Evolutionary conservation across 2,329 filamentous ascomycete genomes (phyloP).

Genomic region (Arthroderma uncinatum): DNA sequence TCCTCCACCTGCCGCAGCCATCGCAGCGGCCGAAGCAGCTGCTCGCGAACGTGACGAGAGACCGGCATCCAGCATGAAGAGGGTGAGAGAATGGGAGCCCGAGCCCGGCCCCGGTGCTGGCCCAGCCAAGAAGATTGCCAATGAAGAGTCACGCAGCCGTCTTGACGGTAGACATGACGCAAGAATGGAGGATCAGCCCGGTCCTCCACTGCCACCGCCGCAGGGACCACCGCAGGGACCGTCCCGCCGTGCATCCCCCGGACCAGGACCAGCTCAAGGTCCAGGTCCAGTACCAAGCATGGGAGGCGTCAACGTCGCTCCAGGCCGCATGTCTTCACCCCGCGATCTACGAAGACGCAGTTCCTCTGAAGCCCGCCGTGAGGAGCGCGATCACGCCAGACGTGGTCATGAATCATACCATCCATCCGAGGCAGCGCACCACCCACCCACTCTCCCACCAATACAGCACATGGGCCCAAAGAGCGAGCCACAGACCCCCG

Average conservation of each 20-base stretch:
- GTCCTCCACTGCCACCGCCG: conserved; percentile 32
- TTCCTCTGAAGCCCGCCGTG: conserved; percentile 58
- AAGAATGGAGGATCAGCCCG: conserved; percentile 20
- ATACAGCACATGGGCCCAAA: conserved; percentile 42
- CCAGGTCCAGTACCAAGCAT: neutral
- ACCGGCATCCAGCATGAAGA: conserved; percentile 71
- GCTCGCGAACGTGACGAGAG: conserved; percentile 58
- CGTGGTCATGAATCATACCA: conserved; percentile 71
- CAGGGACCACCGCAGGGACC: neutral
- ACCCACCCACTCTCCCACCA: conserved; percentile 53
- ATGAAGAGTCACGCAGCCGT: conserved; percentile 75
- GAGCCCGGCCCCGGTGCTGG: conserved; percentile 41
- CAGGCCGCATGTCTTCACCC: conserved; percentile 49
- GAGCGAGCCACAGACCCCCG: conserved; percentile 26
- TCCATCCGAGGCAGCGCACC: conserved; percentile 84
- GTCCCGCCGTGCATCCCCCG: conserved; percentile 32
- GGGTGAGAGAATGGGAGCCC: conserved; percentile 86
- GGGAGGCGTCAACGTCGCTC: conserved; percentile 46
- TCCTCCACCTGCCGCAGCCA: conserved; percentile 53
- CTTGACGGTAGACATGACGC: conserved; percentile 60
- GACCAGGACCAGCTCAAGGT: neutral
- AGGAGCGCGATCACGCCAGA: conserved; percentile 48
- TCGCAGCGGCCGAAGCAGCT: conserved; percentile 57
- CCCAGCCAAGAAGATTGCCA: conserved; percentile 68
- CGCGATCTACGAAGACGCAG: conserved; percentile 61